Percentiles rank a stretch among this genome's conserved stretches.
These are phyloP conservation scores for Aphanomyces astaci DNA, from an alignment of 352 stramenopile species.

Conservation along the genomic window DNA sequence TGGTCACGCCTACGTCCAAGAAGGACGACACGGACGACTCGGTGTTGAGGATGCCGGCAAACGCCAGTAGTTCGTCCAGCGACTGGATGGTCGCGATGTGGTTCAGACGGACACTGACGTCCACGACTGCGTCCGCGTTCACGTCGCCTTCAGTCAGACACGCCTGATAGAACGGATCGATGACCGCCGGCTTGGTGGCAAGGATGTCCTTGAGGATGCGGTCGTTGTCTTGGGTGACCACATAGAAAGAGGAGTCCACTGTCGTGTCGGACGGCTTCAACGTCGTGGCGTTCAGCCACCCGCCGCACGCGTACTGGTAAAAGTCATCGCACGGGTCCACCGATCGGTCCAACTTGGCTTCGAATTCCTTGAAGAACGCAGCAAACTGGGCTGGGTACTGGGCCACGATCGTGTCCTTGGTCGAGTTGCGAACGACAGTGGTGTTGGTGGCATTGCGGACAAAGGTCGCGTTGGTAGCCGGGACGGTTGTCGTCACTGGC, in stretches of 20 bases:
- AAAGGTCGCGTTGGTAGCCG: not conserved
- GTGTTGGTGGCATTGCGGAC: not conserved
- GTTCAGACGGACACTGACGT: slow-evolving; percentile 34
- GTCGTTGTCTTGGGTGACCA: slow-evolving; percentile 45
- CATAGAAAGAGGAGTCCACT: slow-evolving; percentile 52
- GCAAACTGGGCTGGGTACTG: not conserved
- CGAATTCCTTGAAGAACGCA: slow-evolving; percentile 37
- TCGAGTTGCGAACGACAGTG: not conserved
- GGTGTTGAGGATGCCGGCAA: slow-evolving; percentile 41
- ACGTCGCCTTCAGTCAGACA: slow-evolving; percentile 43
- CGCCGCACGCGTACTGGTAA: slow-evolving; percentile 66
- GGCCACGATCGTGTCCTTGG: not conserved
- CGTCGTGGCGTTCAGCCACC: slow-evolving; percentile 47
- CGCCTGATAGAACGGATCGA: slow-evolving; percentile 47
- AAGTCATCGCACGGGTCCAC: slow-evolving; percentile 70
- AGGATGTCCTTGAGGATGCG: slow-evolving; percentile 46
- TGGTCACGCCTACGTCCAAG: slow-evolving; percentile 38
- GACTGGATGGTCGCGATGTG: slow-evolving; percentile 36
- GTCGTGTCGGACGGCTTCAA: slow-evolving; percentile 35
- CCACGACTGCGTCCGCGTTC: slow-evolving; percentile 34
- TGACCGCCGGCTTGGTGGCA: slow-evolving; percentile 40
- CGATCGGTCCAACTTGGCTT: slow-evolving; percentile 43
- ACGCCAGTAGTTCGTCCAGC: slow-evolving; percentile 33
- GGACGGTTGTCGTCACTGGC: too few species aligned
- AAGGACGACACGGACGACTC: slow-evolving; percentile 36